These are phyloP conservation scores for Lactarius trivialis DNA, from an alignment of 768 basidiomycete species.

Conservation along the genomic window DNA sequence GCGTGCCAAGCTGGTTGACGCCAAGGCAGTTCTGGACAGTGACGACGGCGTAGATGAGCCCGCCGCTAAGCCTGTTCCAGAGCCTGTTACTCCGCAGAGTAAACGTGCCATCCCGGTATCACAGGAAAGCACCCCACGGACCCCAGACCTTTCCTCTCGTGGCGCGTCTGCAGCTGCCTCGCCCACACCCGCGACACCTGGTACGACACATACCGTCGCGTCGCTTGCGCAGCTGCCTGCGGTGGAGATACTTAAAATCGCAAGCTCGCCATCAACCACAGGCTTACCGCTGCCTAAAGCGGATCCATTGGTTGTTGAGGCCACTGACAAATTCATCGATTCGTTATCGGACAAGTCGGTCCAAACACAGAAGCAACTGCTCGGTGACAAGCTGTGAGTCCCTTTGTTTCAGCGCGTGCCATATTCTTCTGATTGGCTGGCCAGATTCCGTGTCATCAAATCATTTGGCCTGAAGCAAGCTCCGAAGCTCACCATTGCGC, in stretches of 20 bases:
- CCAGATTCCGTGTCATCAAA: conserved; percentile 53
- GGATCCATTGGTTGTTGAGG: conserved; percentile 32
- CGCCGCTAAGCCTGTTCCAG: conserved; percentile 32
- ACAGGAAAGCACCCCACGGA: conserved; percentile 51
- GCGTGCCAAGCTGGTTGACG: conserved; percentile 70
- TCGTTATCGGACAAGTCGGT: conserved; percentile 60
- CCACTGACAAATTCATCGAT: conserved; percentile 62
- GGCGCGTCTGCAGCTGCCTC: conserved; percentile 69
- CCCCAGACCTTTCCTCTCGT: conserved; percentile 69
- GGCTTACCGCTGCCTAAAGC: conserved; percentile 29
- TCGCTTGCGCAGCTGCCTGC: conserved; percentile 71
- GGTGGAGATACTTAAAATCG: conserved; percentile 63
- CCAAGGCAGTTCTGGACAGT: conserved; percentile 73
- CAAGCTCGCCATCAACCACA: conserved; percentile 40
- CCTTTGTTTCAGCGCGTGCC: conserved; percentile 16
- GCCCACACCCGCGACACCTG: conserved; percentile 59
- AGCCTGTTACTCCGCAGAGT: conserved; percentile 59
- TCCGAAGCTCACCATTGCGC: conserved; percentile 79
- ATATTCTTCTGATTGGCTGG: neutral
- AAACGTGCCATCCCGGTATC: conserved; percentile 31
- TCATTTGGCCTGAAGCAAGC: conserved; percentile 77
- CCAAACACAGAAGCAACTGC: conserved; percentile 74
- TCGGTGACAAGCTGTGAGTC: conserved; percentile 71
- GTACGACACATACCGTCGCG: conserved; percentile 54
- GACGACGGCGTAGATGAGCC: conserved; percentile 48